Base-by-base conservation (phyloP, 2,329 filamentous ascomycete genomes). In the Apiospora saccharicola region DNA sequence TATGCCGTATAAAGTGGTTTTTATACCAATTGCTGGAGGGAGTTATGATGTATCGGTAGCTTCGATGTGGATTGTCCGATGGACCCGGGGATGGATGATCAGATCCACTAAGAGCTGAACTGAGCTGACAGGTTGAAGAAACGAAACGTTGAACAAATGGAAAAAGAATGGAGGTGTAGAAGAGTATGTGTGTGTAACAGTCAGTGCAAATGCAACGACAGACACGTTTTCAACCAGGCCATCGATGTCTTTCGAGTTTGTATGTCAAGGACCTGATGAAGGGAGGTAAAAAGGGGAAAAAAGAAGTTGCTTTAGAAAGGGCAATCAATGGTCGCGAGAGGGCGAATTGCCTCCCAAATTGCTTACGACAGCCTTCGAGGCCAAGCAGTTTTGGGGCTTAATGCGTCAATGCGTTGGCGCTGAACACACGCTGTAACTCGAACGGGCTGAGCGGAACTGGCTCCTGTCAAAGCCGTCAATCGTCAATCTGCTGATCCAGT, bases 181-280 rank as follows among this genome's bases (percentile, higher is more conserved):
- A 71, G 67, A 67, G n/a, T 41, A 64, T n/a, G 44, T 70, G 46
- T 49, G 72, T 71, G 46, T 70, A 46, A 70, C 71, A 71, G 72
- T 69, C 70, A 67, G 53, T 71, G 71, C 69, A 71, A 47, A 71
- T 61, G 34, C 70, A 71, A 68, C 69, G 70, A 43, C 24, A 26
- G 34, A 64, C 57, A 64, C 37, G 68, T 69, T 69, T 44, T 41
- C 43, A 57, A 72, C 70, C 46, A 70, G 71, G 49, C 72, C 71
- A 72, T 73, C 8, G 64, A 71, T 34, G 68, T 64, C 72, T 53
- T 24, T 51, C 61, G 44, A 68, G 41, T 47, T 41, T 37, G 34
- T 64, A 41, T 41, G 57, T 24, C 57, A 64, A 19, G 19, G 57
- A 64, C 57, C 57, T 64, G 57, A 22, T 41, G 57, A 34, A 34